These are phyloP conservation scores for Moesziomyces aphidis DNA, from an alignment of 1,284 basidiomycete genomes.

Conservation along the genomic window DNA sequence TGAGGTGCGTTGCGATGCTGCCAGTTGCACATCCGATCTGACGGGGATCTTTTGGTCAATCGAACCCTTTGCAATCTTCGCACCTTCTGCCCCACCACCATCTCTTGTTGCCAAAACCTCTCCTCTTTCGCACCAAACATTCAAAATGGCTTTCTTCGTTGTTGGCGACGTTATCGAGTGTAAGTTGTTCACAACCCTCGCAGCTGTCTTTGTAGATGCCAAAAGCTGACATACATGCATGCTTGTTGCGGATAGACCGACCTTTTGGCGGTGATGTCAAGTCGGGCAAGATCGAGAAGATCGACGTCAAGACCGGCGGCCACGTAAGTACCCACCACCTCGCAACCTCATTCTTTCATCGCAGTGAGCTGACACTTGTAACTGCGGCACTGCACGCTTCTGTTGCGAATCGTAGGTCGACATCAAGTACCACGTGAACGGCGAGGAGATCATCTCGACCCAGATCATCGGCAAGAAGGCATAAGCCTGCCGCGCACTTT, in stretches of 20 bases:
- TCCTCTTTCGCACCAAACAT: neutral
- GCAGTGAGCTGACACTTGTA: neutral
- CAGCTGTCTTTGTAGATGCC: neutral
- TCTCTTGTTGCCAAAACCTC: neutral
- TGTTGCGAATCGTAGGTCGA: slow-evolving; percentile 41
- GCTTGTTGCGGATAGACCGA: slow-evolving; percentile 36
- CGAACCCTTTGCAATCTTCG: neutral
- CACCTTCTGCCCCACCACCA: slow-evolving; percentile 5
- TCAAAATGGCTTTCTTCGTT: slow-evolving; percentile 55
- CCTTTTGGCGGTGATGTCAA: slow-evolving; percentile 61
- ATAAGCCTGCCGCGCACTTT: slow-evolving; percentile 6
- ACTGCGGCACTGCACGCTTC: neutral
- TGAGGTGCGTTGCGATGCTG: neutral
- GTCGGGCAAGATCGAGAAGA: slow-evolving; percentile 63
- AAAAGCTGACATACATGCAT: neutral
- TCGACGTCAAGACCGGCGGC: slow-evolving; percentile 60
- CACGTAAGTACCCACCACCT: slow-evolving; percentile 44
- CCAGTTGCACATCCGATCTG: slow-evolving; percentile 1
- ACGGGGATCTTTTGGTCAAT: slow-evolving; percentile 12
- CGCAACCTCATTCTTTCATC: too few relatives aligned
- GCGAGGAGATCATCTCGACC: slow-evolving; percentile 59
- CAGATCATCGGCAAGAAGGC: slow-evolving; percentile 60
- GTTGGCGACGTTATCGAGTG: slow-evolving; percentile 60
- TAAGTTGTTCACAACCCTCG: slow-evolving; percentile 16
- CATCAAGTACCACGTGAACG: slow-evolving; percentile 62